Evolutionary conservation across 139 green algal genomes (phyloP), one percentile per base, ranked within the genome.

Genomic region (Chlorella sp.): DNA sequence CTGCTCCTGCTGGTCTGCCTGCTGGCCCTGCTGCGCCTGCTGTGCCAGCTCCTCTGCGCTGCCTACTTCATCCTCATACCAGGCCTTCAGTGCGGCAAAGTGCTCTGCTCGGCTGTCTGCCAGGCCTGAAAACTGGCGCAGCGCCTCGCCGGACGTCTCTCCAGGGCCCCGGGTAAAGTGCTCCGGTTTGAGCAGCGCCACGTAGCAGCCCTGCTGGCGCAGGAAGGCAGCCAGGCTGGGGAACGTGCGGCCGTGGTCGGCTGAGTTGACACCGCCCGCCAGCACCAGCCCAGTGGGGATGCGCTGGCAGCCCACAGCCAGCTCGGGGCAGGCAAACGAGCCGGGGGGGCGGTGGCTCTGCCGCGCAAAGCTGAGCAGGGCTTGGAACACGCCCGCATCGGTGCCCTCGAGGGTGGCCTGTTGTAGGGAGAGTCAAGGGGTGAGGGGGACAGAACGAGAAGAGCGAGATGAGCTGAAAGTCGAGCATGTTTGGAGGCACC

Each of bases 231-330:
- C 78, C 16, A 93, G 81, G 57, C 51, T 69, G n/a, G 90, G 72
- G 34, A 94, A 94, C 36, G 91, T 94, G 21, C 76, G 32, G 18
- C 82, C 71, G 63, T 93, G 91, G 78, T 94, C 90, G 16, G 87
- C 84, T 17, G 73, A 82, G 70, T 93, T 94, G 16, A 93, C 86
- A 38, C 91, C 88, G 4, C 90, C 90, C 11, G 90, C 88, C 55
- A 94, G 67, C 18, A 93, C 84, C 41, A 93, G 44, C 23, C 64
- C 91, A 25, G 88, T 84, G 28, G 91, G 90, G 17, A 94, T 20
- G 16, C 63, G 62, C 38, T 69, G 65, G 26, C 56, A 68, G 12
- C 34, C 57, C 41, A 7, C 32, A 7, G 65, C 30, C 26, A 23
- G 36, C 65, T 41, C 16, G n/a, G 25, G 28, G 60, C 12, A 15